Base-by-base conservation (phyloP, 371 early-diverging fungal species). In the Mortierella sp. region DNA sequence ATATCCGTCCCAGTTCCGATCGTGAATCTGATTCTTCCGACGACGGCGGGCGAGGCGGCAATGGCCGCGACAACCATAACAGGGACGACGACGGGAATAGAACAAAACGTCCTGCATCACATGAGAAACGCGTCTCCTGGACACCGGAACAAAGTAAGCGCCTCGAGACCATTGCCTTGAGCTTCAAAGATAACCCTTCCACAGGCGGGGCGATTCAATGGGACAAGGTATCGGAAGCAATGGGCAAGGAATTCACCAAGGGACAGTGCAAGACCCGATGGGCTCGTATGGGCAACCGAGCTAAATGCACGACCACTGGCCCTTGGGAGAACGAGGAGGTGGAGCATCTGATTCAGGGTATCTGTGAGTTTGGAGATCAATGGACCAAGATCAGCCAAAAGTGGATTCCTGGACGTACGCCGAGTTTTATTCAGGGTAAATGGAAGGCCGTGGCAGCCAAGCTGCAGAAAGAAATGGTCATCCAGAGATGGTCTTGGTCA, bases 381-480 rank as follows among this genome's bases (percentile, higher is more conserved):
- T 71, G 71, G 71, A 61, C 64, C 4, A 40, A 48, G 19, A 71
- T 71, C 37, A 51, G 53, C 6, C 47, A 53, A 13, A 13, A 57
- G 16, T 56, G 57, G 47, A 39, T 71, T 7, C 64, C 55, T 29
- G 60, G 65, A 44, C 60, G 71, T 7, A 41, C 65, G 22, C 56
- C 60, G n/a, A 60, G 37, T 27, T 60, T 52, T 29, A 61, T 64
- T 21, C 71, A 71, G 19, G 65, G 54, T 39, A 71, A 71, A 17
- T 71, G 71, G 71, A 46, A 45, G 4, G 27, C 28, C 3, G 37
- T 71, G 29, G 28, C 14, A 10, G 27, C 41, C 47, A 64, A 51
- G 24, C 24, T 71, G 34, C 37, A 37, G 3, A 40, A 53, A 27
- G 57, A 64, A 16, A 62, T 53, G 55, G 52, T 58, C 1, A 47